Percentiles rank a stretch among this genome's conserved stretches.
These are phyloP conservation scores for Schizonepeta tenuifolia DNA, from an alignment of 257 asterid species.

Conservation along the genomic window DNA sequence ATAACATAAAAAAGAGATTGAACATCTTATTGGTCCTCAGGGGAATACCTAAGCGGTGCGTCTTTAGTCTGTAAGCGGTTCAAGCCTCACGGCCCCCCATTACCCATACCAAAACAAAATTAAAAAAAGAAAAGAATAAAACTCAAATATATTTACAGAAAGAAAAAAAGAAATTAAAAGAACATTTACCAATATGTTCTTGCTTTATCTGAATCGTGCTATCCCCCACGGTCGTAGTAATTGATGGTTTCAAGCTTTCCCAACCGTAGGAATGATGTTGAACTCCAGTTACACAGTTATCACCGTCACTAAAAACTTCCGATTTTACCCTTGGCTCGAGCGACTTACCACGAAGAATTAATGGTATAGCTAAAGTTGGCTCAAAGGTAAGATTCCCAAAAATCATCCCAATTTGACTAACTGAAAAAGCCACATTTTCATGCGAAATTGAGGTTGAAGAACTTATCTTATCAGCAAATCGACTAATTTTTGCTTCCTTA, in stretches of 20 bases:
- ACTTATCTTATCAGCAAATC: conserved; percentile 19
- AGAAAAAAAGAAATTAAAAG: neutral
- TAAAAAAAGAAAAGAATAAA: too few species aligned
- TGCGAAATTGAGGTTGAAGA: conserved; percentile 22
- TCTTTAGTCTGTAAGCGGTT: too few species aligned
- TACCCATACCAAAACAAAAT: too few species aligned
- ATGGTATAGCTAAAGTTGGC: conserved; percentile 20
- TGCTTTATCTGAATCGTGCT: conserved; percentile 28
- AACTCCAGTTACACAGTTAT: neutral
- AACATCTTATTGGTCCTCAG: too few species aligned
- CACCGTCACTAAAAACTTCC: conserved; percentile 4
- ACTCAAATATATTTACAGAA: too few species aligned
- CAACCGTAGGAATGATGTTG: conserved; percentile 19
- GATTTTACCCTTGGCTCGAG: neutral
- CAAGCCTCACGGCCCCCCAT: too few species aligned
- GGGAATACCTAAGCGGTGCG: too few species aligned
- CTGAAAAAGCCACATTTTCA: conserved; percentile 22
- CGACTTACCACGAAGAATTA: neutral
- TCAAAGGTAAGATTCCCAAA: conserved; percentile 34
- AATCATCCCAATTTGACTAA: conserved; percentile 28
- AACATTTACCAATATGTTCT: conserved; percentile 33
- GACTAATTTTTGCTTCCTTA: neutral
- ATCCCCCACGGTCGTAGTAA: neutral
- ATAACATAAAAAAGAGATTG: too few species aligned
- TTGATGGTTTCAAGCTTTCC: conserved; percentile 23